A percentile compares a stretch with the other conserved stretches of the same genome.
phyloP scores from a whole-genome alignment of 1,139 yeast species.

The Meyerozyma sp. region DNA sequence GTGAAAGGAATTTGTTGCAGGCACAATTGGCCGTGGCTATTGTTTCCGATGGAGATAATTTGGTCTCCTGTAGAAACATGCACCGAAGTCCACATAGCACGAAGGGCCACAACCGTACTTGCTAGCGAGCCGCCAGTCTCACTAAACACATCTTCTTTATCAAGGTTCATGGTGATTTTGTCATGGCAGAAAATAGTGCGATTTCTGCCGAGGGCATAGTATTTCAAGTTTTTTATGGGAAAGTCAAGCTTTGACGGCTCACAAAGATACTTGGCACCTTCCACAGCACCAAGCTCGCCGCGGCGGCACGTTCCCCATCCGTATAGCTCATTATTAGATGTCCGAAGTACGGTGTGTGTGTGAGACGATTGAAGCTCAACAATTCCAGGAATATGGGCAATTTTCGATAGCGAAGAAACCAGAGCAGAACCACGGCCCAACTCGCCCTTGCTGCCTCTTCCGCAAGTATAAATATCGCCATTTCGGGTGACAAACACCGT shows the following conservation, averaged over 20 bases:
- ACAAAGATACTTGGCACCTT: background rate
- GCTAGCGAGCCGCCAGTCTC: background rate
- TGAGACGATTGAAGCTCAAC: constrained; percentile 43
- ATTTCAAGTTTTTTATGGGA: background rate
- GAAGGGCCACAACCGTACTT: constrained; percentile 16
- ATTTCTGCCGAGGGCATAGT: background rate
- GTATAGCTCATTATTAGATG: constrained; percentile 34
- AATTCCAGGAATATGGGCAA: constrained; percentile 12
- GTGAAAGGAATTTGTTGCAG: constrained; percentile 5
- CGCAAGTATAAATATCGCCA: constrained; percentile 47
- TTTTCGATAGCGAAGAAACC: constrained; percentile 10
- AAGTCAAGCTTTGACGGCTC: background rate
- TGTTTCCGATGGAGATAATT: constrained; percentile 60
- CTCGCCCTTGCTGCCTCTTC: constrained; percentile 70
- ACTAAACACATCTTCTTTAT: background rate
- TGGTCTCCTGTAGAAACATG: constrained; percentile 34
- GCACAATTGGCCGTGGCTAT: constrained; percentile 66
- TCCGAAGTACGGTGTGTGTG: constrained; percentile 48
- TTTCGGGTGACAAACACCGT: constrained; percentile 44
- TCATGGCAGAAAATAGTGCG: background rate
- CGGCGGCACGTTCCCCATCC: constrained; percentile 87
- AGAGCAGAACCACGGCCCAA: constrained; percentile 50
- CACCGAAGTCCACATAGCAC: constrained; percentile 79
- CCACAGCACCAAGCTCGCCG: constrained; percentile 52
- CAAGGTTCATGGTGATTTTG: background rate